Base-by-base conservation (phyloP, 2,329 filamentous ascomycete species). In the Didymella lethalis region DNA sequence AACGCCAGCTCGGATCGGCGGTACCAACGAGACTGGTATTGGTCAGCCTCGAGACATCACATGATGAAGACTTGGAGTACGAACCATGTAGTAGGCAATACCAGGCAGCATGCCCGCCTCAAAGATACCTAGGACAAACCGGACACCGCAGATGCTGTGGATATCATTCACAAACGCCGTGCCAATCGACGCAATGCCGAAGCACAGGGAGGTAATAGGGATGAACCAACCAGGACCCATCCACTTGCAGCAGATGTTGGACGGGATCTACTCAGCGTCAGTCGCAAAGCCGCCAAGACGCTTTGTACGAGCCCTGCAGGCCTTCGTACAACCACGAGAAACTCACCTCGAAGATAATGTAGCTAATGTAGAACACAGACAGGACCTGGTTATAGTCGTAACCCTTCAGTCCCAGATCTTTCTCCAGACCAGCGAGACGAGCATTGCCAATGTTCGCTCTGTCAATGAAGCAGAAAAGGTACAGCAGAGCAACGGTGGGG, bases 401-500 rank as follows among this genome's bases (percentile, higher is more conserved):
- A 26, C 83, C 83, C 12, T 71, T 75, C 54, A 92, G 75, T 0
- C 78, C 71, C 0, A 92, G 81, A 51, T 90, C 88, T 32, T 78
- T 80, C 54, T 89, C 86, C 20, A 91, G 78, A 0, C 88, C 88
- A 3, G 88, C 88, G 18, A 91, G 78, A 62, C 83, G 84, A 2
- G 88, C 88, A 72, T 91, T 91, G n/a, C 88, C 89, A 36, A 92
- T 88, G 61, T 91, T 91, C 25, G 88, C 87, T n/a, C 89, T 83
- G 66, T 91, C 89, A 63, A 91, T 90, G 75, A 90, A 91, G 76
- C 88, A 90, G 68, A 91, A 90, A 0, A 91, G 81, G 66, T 91
- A 91, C 3, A 91, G 77, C 0, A 90, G 57, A 0, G 88, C 78
- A 0, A 90, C 87, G 0, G 86, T 89, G 0, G 89, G 89, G 0